These are phyloP conservation scores for Besnoitia besnoiti DNA, from an alignment of 169 alveolate species.

Conservation along the genomic window DNA sequence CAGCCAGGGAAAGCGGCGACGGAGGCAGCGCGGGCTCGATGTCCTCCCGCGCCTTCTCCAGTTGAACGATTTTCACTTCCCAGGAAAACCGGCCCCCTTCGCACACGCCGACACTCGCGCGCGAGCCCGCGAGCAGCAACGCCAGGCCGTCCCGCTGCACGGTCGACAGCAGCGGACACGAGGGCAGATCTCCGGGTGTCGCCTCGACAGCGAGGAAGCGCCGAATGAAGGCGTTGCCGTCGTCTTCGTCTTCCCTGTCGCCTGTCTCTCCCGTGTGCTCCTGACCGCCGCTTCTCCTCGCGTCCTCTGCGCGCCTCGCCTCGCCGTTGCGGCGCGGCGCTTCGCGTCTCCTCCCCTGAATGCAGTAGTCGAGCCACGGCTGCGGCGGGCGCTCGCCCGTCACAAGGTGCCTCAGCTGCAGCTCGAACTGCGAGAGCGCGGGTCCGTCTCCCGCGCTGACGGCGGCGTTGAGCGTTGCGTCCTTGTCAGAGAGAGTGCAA, in stretches of 20 bases:
- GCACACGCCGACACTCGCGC: constrained; percentile 6
- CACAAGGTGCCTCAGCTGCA: background rate
- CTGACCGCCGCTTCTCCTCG: background rate
- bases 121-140: constrained; percentile 9
- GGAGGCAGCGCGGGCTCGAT: background rate
- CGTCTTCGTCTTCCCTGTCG: background rate
- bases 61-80: constrained; percentile 13
- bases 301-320: background rate
- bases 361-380: constrained; percentile 22
- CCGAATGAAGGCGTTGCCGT: background rate
- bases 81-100: constrained; percentile 21
- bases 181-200: background rate
- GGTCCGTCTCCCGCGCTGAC: background rate
- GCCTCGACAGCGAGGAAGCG: background rate
- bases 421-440: background rate
- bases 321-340: too few relatives aligned
- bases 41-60: background rate
- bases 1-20: background rate
- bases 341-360: background rate
- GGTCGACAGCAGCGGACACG: constrained; percentile 6
- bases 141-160: background rate
- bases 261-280: background rate
- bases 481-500: background rate
- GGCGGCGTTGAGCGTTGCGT: background rate
- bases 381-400: background rate